Evolutionary conservation across 1,139 yeast species (phyloP).

Genomic region (Kodamaea derodonti): DNA sequence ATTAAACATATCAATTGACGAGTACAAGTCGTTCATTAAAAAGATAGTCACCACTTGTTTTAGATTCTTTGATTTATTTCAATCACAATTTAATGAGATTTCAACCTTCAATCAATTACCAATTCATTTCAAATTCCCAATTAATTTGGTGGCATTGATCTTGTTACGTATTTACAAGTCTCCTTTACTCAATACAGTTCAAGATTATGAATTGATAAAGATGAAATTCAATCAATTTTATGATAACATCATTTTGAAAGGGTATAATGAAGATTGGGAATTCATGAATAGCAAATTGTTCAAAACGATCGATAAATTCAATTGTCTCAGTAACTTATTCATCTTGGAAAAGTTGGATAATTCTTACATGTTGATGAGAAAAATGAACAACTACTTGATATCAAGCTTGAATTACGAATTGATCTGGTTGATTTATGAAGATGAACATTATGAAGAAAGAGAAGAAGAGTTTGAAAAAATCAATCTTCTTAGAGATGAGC

Average conservation of each 20-base stretch:
- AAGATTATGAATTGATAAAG: slow-evolving; percentile 32
- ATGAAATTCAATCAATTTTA: slow-evolving; percentile 26
- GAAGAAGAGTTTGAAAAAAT: slow-evolving; percentile 6
- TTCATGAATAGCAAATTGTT: slow-evolving; percentile 25
- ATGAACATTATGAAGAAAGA: slow-evolving; percentile 11
- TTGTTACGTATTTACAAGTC: slow-evolving; percentile 35
- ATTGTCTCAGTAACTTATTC: slow-evolving; percentile 16
- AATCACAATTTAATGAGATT: slow-evolving; percentile 19
- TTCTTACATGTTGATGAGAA: slow-evolving; percentile 21
- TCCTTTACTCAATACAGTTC: slow-evolving; percentile 29
- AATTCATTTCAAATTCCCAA: slow-evolving; percentile 37
- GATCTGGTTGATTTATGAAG: slow-evolving; percentile 37
- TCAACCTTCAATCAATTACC: slow-evolving; percentile 34
- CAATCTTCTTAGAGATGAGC: neutral
- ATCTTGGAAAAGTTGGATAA: slow-evolving; percentile 7
- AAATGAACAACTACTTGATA: slow-evolving; percentile 37
- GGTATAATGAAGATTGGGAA: slow-evolving; percentile 22
- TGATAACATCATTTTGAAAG: slow-evolving; percentile 16
- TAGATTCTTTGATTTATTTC: slow-evolving; percentile 22
- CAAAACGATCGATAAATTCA: slow-evolving; percentile 29
- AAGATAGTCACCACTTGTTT: slow-evolving; percentile 33
- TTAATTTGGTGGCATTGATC: slow-evolving; percentile 32
- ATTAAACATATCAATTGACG: slow-evolving; percentile 23
- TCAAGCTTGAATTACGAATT: slow-evolving; percentile 40
- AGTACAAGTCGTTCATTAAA: slow-evolving; percentile 27